These are phyloP conservation scores for Peribolospora kevripleyi DNA, from an alignment of 768 basidiomycete genomes.

Conservation along the genomic window DNA sequence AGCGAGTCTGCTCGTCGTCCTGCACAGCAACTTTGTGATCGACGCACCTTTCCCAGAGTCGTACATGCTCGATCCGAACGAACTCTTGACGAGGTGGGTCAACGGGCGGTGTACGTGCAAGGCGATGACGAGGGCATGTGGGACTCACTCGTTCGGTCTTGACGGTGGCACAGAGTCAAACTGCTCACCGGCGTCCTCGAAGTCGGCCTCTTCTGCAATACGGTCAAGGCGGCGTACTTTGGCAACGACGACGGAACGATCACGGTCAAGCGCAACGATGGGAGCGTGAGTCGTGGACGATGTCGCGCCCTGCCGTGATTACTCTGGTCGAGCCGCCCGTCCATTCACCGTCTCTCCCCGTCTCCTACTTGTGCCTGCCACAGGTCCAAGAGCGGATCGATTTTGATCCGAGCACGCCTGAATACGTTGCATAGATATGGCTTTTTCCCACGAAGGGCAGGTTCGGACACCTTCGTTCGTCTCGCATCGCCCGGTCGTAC, in stretches of 20 bases:
- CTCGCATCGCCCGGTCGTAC: too few relatives aligned
- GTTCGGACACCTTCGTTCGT: too few relatives aligned
- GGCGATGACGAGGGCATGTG: too few relatives aligned
- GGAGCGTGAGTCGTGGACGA: background rate
- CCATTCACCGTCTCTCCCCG: too few relatives aligned
- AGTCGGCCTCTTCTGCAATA: slow-evolving; percentile 82
- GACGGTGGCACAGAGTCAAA: background rate
- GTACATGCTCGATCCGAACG: slow-evolving; percentile 25
- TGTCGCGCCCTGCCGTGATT: too few relatives aligned
- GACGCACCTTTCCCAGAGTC: slow-evolving; percentile 70
- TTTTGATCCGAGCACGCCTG: too few relatives aligned
- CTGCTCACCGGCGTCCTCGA: slow-evolving; percentile 96
- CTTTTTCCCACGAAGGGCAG: too few relatives aligned
- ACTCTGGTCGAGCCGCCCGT: too few relatives aligned
- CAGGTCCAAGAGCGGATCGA: too few relatives aligned
- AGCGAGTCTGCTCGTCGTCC: background rate
- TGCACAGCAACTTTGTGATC: slow-evolving; percentile 55
- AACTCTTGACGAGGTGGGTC: slow-evolving; percentile 46
- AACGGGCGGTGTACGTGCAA: background rate
- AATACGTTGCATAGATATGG: too few relatives aligned
- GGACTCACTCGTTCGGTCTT: background rate
- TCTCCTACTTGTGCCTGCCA: too few relatives aligned
- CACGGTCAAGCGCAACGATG: slow-evolving; percentile 4
- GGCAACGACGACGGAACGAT: slow-evolving; percentile 13
- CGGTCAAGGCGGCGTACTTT: slow-evolving; percentile 92